These are phyloP conservation scores for Phialocephala subalpina DNA, from an alignment of 2,329 filamentous ascomycete species.

Conservation along the genomic window DNA sequence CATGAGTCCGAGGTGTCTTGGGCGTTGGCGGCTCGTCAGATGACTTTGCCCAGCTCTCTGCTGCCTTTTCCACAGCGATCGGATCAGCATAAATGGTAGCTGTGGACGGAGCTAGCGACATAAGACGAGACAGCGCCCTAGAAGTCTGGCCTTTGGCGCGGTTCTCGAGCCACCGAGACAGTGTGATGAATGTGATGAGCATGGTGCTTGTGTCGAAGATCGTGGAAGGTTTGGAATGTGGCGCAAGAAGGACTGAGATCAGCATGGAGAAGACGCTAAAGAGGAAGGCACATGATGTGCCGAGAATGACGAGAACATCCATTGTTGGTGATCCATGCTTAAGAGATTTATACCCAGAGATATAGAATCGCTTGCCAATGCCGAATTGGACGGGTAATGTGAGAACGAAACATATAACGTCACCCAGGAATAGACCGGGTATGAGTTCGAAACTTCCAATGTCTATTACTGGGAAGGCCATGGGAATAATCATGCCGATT, in stretches of 20 bases:
- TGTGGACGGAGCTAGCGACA: conserved; percentile 63
- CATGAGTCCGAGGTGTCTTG: no score
- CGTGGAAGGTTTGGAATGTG: conserved; percentile 55
- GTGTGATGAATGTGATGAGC: conserved; percentile 65
- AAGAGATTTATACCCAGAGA: conserved; percentile 91
- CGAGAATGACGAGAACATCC: conserved; percentile 72
- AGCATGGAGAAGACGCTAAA: conserved; percentile 66
- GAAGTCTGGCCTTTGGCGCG: no score
- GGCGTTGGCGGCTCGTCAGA: no score
- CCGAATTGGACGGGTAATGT: conserved; percentile 97
- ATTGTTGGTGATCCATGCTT: conserved; percentile 92
- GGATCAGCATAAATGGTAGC: no score
- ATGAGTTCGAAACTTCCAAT: conserved; percentile 74
- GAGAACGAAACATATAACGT: conserved; percentile 81
- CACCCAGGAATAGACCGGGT: conserved; percentile 85
- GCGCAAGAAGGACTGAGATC: conserved; percentile 49
- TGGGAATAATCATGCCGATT: conserved; percentile 92
- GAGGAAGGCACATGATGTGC: conserved; percentile 70
- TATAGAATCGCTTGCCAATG: conserved; percentile 92
- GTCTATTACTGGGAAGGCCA: conserved; percentile 79
- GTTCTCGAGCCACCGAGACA: conserved; percentile 60
- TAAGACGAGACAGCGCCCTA: conserved; percentile 60
- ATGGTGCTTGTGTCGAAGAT: conserved; percentile 71
- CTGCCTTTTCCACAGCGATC: conserved; percentile 51
- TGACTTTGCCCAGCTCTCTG: conserved; percentile 58